Evolutionary conservation across 768 basidiomycete species (phyloP).

Genomic region (Phaeotremella fagi): DNA sequence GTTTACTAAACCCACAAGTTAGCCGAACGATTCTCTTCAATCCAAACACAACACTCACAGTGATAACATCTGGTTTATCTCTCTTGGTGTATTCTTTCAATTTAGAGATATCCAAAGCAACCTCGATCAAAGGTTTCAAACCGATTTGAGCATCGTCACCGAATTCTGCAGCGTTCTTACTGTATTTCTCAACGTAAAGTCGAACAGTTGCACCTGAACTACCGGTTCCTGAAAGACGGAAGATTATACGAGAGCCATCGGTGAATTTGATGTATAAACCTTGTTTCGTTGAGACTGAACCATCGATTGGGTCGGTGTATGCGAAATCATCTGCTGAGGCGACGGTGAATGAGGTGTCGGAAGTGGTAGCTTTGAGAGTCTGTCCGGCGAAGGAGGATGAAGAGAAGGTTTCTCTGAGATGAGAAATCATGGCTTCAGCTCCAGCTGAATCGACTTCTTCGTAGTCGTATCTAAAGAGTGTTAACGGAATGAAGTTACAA

Average conservation of each 20-base stretch:
- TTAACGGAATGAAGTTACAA: not conserved
- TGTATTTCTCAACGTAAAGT: constrained; percentile 82
- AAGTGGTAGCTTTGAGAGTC: constrained; percentile 59
- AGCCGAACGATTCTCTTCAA: not conserved
- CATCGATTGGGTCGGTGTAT: constrained; percentile 98
- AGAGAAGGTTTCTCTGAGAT: constrained; percentile 67
- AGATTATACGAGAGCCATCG: constrained; percentile 91
- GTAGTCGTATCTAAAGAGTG: constrained; percentile 73
- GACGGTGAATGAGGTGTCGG: constrained; percentile 71
- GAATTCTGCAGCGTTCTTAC: constrained; percentile 56
- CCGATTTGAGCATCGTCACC: constrained; percentile 68
- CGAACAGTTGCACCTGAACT: constrained; percentile 93
- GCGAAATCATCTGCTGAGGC: constrained; percentile 77
- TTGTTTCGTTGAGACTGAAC: constrained; percentile 87
- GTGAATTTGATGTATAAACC: constrained; percentile 87
- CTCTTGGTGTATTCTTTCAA: constrained; percentile 78
- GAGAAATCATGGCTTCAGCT: constrained; percentile 75
- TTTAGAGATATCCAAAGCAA: constrained; percentile 78
- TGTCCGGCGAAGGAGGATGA: constrained; percentile 61
- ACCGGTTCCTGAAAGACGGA: constrained; percentile 93
- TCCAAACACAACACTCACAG: constrained; percentile 53
- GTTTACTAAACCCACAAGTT: not conserved
- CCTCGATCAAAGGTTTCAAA: constrained; percentile 89
- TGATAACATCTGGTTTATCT: constrained; percentile 94
- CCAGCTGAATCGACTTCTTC: constrained; percentile 92